Evolutionary conservation across 805 yeast genomes (phyloP), one percentile per base, ranked within the genome.

Genomic region (Yarrowia osloensis): DNA sequence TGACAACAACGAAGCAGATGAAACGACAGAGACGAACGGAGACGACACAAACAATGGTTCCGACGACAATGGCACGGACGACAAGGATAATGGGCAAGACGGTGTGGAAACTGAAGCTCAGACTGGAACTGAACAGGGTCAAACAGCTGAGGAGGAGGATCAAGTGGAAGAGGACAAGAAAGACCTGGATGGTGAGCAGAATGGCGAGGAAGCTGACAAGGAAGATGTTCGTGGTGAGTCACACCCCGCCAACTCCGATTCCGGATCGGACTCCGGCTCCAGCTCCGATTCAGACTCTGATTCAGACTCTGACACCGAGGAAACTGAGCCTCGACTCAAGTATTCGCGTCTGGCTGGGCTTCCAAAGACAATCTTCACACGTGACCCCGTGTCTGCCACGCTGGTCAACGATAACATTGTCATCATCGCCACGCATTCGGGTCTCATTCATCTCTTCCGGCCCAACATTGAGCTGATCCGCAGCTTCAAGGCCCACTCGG

Each of bases 351-450:
- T 92, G 19, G 80, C 82, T 6, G 81, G 84, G 47, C 80, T 93
- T 0, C 97, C 97, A 0, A 76, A 85, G 0, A 82, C 86, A 17
- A 87, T 93, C 72, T 90, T 91, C 76, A 79, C 77, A 44, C 83
- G 85, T 55, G 98, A 95, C 73, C 88, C 96, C 0, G 84, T 95
- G 0, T 90, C 98, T 1, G 78, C 91, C 0, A 85, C 89, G 69
- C 77, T 81, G 19, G 84, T 89, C 67, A 82, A 83, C 66, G 89
- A 87, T 2, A 75, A 80, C 1, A 81, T 88, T 40, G 85, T 88
- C 69, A 85, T 89, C 12, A 90, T 91, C 79, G 98, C 96, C 0
- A 91, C 98, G 0, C 97, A 95, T 71, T 85, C 95, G 0, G 98
- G 98, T 0, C 77, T 90, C 2, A 76, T 94, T 1, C 92, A 90